Evolutionary conservation across 1,139 yeast genomes (phyloP).

Genomic region (Geotrichum restrictum): DNA sequence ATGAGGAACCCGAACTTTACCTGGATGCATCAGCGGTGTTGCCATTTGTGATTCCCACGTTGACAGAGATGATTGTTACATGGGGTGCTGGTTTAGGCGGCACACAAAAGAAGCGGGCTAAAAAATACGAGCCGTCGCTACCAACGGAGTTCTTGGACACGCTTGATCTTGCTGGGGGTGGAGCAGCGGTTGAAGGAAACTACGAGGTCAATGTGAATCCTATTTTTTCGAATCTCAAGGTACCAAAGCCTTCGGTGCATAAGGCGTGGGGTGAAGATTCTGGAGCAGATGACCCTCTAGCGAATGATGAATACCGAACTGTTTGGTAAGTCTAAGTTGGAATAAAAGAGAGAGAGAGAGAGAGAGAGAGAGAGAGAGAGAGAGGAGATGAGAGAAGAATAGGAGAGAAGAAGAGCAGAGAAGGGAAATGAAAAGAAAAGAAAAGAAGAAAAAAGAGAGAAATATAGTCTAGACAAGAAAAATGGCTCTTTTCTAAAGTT

Average conservation of each 20-base stretch:
- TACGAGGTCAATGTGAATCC: slow-evolving; percentile 21
- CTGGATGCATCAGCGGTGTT: slow-evolving; percentile 38
- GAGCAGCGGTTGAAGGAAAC: slow-evolving; percentile 10
- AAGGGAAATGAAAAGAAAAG: no score
- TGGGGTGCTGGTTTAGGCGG: slow-evolving; percentile 46
- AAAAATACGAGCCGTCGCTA: slow-evolving; percentile 40
- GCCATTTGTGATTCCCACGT: slow-evolving; percentile 40
- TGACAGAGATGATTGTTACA: slow-evolving; percentile 40
- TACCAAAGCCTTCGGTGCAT: slow-evolving; percentile 33
- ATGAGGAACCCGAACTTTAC: slow-evolving; percentile 29
- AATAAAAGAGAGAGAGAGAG: no score
- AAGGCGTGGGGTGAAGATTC: slow-evolving; percentile 34
- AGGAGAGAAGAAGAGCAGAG: no score
- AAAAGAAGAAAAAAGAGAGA: no score
- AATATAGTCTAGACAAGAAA: no score
- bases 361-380: no score
- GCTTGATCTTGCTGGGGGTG: slow-evolving; percentile 31
- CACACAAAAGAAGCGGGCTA: slow-evolving; percentile 36
- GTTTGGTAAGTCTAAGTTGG: slow-evolving; percentile 22
- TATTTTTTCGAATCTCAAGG: slow-evolving; percentile 28
- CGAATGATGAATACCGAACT: slow-evolving; percentile 14
- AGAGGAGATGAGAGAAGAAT: no score
- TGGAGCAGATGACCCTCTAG: slow-evolving; percentile 24
- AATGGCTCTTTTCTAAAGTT: no score
- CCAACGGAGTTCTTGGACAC: slow-evolving; percentile 41